Evolutionary conservation across 2,329 filamentous ascomycete genomes (phyloP).

Genomic region (Venturia nashicola): DNA sequence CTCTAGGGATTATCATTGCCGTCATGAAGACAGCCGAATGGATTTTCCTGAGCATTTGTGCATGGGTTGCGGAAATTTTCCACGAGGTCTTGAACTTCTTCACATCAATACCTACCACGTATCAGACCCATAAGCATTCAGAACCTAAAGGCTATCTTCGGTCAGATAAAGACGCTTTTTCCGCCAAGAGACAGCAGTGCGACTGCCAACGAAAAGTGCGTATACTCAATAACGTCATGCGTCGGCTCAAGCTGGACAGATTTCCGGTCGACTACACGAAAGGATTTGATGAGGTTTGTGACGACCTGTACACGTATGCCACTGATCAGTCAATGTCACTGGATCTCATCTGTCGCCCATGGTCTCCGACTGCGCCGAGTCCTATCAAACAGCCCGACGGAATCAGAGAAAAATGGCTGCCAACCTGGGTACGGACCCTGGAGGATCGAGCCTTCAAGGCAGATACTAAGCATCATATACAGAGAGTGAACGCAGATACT

Average conservation of each 20-base stretch:
- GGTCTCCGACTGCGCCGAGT: not conserved
- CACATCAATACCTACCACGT: not conserved
- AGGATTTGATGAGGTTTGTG: not conserved
- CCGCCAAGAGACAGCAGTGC: not conserved
- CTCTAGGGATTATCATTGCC: not conserved
- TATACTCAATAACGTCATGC: not conserved
- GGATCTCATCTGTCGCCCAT: not conserved
- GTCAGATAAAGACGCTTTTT: no score
- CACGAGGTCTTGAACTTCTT: not conserved
- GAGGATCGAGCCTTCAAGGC: not conserved
- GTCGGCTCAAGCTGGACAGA: not conserved
- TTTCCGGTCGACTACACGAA: not conserved
- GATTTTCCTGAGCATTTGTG: not conserved
- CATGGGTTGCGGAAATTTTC: not conserved
- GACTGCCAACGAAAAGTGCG: not conserved
- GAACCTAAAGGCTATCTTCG: no score
- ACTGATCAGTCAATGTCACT: not conserved
- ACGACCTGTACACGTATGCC: not conserved
- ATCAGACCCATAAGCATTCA: not conserved
- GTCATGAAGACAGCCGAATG: not conserved
- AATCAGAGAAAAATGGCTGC: not conserved
- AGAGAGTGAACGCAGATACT: not conserved
- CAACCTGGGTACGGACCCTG: not conserved
- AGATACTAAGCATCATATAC: not conserved
- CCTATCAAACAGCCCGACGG: not conserved